Conservation (phyloP, 2,329 filamentous ascomycete species). For the Alternaria ventricosa region DNA sequence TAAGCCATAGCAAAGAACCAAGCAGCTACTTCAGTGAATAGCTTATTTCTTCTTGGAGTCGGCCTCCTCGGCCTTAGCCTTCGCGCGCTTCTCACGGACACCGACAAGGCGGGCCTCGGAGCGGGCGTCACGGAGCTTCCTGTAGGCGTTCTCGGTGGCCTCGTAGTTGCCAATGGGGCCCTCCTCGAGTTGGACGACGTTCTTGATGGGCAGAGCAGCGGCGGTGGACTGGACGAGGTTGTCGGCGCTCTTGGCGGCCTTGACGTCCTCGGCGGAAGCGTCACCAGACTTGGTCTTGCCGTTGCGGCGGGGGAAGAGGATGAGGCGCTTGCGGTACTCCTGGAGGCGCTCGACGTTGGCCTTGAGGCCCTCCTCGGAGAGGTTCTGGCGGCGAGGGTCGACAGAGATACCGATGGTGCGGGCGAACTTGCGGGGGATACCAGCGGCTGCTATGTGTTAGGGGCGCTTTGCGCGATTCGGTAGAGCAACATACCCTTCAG, state of each 20-base stretch:
- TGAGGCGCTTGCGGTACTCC: constrained; percentile 94
- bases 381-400: constrained; percentile 95
- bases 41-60: constrained; percentile 80
- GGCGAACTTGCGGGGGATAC: constrained; percentile 91
- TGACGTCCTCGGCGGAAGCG: constrained; percentile 82
- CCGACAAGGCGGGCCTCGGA: constrained; percentile 82
- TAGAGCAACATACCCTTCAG: constrained; percentile 77
- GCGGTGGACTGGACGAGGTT: constrained; percentile 61
- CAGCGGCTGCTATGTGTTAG: constrained; percentile 73
- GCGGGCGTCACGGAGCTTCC: constrained; percentile 82
- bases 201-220: constrained; percentile 74
- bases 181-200: constrained; percentile 77
- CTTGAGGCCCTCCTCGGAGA: constrained; percentile 92
- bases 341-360: constrained; percentile 97
- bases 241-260: constrained; percentile 66
- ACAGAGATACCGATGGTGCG: constrained; percentile 97
- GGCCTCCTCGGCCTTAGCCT: constrained; percentile 85
- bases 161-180: constrained; percentile 73
- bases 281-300: constrained; percentile 93
- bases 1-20: constrained; percentile 37
- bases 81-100: constrained; percentile 89
- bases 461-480: neutral
- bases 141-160: constrained; percentile 85
- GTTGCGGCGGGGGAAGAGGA: constrained; percentile 95
- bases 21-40: constrained; percentile 22